Evolutionary conservation across 2,329 filamentous ascomycete species (phyloP).

Genomic region (Exophiala aquamarina): DNA sequence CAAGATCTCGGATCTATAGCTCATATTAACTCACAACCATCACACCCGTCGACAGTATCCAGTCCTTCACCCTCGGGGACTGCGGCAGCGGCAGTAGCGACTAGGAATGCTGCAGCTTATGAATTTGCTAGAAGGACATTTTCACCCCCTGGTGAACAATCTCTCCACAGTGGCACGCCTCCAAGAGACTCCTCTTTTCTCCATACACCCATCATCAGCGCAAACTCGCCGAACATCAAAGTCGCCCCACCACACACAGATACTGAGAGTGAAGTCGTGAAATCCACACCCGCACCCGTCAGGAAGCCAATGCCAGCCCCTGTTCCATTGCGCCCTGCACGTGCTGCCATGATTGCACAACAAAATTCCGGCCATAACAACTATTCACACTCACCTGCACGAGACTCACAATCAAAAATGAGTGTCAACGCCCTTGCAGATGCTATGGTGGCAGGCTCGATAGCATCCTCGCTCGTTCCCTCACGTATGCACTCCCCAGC

Average conservation of each 20-base stretch:
- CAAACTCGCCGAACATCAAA: slow-evolving; percentile 8
- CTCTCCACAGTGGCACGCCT: no score
- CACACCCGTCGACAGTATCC: slow-evolving; percentile 8
- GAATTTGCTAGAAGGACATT: slow-evolving; percentile 13
- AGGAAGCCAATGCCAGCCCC: slow-evolving; percentile 14
- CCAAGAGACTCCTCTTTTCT: not conserved
- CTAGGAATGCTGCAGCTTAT: slow-evolving; percentile 17
- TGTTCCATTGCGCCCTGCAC: slow-evolving; percentile 9
- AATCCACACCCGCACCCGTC: not conserved
- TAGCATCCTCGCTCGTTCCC: slow-evolving; percentile 43
- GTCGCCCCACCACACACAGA: slow-evolving; percentile 18
- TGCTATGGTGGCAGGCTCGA: slow-evolving; percentile 48
- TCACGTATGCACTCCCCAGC: slow-evolving; percentile 38
- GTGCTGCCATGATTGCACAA: slow-evolving; percentile 16
- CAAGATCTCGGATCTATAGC: slow-evolving; percentile 12
- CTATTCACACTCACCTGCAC: slow-evolving; percentile 3
- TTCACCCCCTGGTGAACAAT: slow-evolving; percentile 7
- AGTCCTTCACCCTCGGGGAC: slow-evolving; percentile 15
- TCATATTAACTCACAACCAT: slow-evolving; percentile 6
- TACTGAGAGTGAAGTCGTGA: slow-evolving; percentile 15
- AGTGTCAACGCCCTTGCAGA: slow-evolving; percentile 43
- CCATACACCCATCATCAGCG: not conserved
- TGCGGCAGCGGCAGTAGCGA: slow-evolving; percentile 16
- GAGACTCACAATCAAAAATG: slow-evolving; percentile 17
- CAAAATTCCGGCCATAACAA: slow-evolving; percentile 6